A percentile compares a stretch with the other conserved stretches of the same genome.
These are phyloP conservation scores for Helotiales sp. DNA, from an alignment of 2,329 filamentous ascomycete species.

Conservation along the genomic window DNA sequence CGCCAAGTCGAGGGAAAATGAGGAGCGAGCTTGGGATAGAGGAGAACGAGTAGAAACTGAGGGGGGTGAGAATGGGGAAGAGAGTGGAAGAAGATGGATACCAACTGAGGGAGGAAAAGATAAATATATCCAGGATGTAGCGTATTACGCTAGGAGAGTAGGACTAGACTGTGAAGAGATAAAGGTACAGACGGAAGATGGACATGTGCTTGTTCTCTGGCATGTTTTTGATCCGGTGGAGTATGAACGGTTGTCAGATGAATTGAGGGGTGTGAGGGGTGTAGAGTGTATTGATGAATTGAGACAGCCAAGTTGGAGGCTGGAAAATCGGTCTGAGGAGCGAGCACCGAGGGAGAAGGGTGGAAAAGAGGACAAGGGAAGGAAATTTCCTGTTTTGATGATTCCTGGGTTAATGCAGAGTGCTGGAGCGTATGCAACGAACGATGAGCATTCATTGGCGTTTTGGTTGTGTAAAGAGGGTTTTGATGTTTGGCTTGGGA, in stretches of 20 bases:
- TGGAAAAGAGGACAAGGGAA: slow-evolving; percentile 7
- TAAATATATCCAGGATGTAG: slow-evolving; percentile 2
- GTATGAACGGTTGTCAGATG: not conserved
- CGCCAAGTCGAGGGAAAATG: not conserved
- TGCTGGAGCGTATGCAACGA: slow-evolving; percentile 83
- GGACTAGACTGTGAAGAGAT: slow-evolving; percentile 5
- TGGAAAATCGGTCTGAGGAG: too few relatives aligned
- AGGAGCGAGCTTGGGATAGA: not conserved
- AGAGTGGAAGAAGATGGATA: not conserved
- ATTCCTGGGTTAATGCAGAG: slow-evolving; percentile 87
- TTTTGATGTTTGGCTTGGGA: slow-evolving; percentile 92
- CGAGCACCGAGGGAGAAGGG: not conserved
- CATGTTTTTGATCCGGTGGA: slow-evolving; percentile 10
- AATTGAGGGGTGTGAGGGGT: not conserved
- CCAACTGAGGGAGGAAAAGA: slow-evolving; percentile 8
- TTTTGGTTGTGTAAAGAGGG: slow-evolving; percentile 91
- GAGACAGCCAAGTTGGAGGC: not conserved
- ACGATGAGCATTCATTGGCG: slow-evolving; percentile 84
- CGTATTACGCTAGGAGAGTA: slow-evolving; percentile 7
- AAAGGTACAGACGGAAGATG: slow-evolving; percentile 12
- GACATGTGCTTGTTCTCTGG: slow-evolving; percentile 5
- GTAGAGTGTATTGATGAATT: slow-evolving; percentile 1
- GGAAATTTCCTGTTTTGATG: slow-evolving; percentile 78
- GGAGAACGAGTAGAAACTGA: not conserved
- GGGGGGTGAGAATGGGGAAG: not conserved